Conservation (phyloP, 2,329 filamentous ascomycete genomes). For the Verticillium tricorpus region DNA sequence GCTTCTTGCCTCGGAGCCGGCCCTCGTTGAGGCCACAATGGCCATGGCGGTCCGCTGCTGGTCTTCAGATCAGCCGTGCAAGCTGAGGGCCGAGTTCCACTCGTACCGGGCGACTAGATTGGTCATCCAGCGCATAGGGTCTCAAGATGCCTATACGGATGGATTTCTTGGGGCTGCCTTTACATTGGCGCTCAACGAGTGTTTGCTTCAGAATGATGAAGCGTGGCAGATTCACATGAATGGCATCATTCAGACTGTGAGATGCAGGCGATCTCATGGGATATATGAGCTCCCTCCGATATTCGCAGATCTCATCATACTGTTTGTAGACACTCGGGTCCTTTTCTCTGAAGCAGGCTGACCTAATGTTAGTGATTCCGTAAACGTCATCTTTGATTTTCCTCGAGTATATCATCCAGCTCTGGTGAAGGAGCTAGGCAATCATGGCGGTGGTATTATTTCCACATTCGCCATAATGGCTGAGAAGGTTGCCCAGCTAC, state of each 20-base stretch:
- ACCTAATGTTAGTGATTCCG: not conserved
- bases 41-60: slow-evolving; percentile 10
- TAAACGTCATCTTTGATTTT: not conserved
- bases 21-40: slow-evolving; percentile 18
- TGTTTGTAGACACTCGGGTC: too few relatives aligned
- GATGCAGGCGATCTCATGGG: not conserved
- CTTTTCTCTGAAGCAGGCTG: not conserved
- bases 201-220: slow-evolving; percentile 2
- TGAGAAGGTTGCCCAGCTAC: not conserved
- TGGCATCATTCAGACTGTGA: not conserved
- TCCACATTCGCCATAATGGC: not conserved
- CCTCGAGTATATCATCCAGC: not conserved
- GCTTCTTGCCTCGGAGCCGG: slow-evolving; percentile 17
- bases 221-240: slow-evolving; percentile 6
- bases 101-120: not conserved
- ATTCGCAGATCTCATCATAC: too few relatives aligned
- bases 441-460: not conserved
- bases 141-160: slow-evolving; percentile 1
- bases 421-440: not conserved
- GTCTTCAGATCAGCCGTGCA: not conserved
- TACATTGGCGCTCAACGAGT: slow-evolving; percentile 6
- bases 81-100: not conserved
- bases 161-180: not conserved
- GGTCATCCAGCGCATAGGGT: slow-evolving; percentile 1
- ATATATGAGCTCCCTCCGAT: too few relatives aligned